phyloP scores from a whole-genome alignment of 352 stramenopile species.

The Pythium biforme region DNA sequence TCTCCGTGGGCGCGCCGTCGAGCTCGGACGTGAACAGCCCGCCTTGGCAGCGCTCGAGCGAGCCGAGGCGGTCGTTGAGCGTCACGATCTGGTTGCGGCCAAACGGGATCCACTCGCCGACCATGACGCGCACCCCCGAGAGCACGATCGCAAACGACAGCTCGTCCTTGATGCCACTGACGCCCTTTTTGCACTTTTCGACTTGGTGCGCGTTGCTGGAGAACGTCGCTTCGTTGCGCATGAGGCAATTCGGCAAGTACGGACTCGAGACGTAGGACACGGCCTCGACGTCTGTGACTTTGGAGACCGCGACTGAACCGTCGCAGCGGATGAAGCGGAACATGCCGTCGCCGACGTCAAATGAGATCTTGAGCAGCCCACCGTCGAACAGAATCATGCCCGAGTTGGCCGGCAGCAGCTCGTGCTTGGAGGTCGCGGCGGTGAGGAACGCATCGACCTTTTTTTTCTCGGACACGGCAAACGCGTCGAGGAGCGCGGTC shows the following conservation, averaged over 20 bases:
- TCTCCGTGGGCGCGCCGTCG: conserved; percentile 83
- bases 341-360: conserved; percentile 84
- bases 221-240: conserved; percentile 90
- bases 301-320: conserved; percentile 89
- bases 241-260: conserved; percentile 95
- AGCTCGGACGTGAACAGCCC: conserved; percentile 96
- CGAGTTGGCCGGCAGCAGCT: conserved; percentile 55
- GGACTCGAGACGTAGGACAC: conserved; percentile 97
- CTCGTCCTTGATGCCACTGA: conserved; percentile 90
- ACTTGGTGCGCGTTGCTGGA: conserved; percentile 94
- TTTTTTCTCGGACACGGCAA: conserved; percentile 45
- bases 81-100: conserved; percentile 97
- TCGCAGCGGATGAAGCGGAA: conserved; percentile 85
- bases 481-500: conserved; percentile 37
- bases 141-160: conserved; percentile 96
- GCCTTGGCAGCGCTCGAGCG: conserved; percentile 94
- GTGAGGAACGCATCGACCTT: conserved; percentile 63
- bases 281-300: conserved; percentile 95
- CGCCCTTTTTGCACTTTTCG: conserved; percentile 80
- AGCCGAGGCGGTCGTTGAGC: conserved; percentile 96
- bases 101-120: conserved; percentile 98
- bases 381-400: conserved; percentile 90
- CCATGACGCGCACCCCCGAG: conserved; percentile 96
- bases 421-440: conserved; percentile 27
- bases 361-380: conserved; percentile 91